Evolutionary conservation across 2,329 filamentous ascomycete species (phyloP).

Genomic region (Domatiomyces globalis): DNA sequence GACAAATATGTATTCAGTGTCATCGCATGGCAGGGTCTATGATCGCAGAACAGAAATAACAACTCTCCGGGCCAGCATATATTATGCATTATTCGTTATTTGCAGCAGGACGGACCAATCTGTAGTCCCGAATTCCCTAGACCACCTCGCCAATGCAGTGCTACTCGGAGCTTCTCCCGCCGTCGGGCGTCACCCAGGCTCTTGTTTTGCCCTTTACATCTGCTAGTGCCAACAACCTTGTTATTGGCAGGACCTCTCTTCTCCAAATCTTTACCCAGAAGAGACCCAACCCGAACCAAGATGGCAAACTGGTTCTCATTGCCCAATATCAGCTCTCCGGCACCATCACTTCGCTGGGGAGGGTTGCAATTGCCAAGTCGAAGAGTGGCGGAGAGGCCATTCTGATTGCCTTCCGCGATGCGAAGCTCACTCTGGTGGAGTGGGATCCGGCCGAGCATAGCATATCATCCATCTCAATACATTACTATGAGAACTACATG

Average conservation of each 20-base stretch:
- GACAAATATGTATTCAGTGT: no score
- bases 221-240: constrained; percentile 62
- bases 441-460: constrained; percentile 74
- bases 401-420: constrained; percentile 72
- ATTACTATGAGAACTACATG: constrained; percentile 96
- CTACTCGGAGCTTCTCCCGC: constrained; percentile 89
- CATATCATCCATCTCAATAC: constrained; percentile 81
- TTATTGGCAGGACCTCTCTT: constrained; percentile 83
- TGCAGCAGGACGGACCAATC: not conserved
- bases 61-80: not conserved
- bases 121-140: not conserved
- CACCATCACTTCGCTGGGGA: constrained; percentile 67
- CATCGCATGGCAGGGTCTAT: not conserved
- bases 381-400: constrained; percentile 73
- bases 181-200: constrained; percentile 85
- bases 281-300: constrained; percentile 38
- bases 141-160: constrained; percentile 60
- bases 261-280: constrained; percentile 79
- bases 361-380: constrained; percentile 57
- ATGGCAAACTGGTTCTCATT: constrained; percentile 68
- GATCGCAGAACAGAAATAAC: not conserved
- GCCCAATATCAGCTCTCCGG: constrained; percentile 74
- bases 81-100: not conserved
- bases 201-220: constrained; percentile 65
- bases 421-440: constrained; percentile 82